Evolutionary conservation across 768 basidiomycete genomes (phyloP).

Genomic region (Kwoniella bestiolae): DNA sequence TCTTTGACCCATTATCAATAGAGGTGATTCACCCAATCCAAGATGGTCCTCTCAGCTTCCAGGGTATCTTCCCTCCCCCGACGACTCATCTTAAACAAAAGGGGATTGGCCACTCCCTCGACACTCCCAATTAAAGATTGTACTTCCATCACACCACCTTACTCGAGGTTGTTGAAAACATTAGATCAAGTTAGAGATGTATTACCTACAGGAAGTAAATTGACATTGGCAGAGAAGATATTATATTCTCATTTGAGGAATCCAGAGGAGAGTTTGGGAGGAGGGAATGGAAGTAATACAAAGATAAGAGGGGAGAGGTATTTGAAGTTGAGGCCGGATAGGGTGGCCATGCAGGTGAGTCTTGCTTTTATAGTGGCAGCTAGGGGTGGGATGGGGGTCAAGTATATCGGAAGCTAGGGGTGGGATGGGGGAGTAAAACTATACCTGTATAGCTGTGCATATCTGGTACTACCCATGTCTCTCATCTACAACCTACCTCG

Average conservation of each 20-base stretch:
- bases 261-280: slow-evolving; percentile 71
- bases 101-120: slow-evolving; percentile 56
- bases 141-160: slow-evolving; percentile 81
- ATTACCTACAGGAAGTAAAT: slow-evolving; percentile 69
- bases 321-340: slow-evolving; percentile 84
- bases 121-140: slow-evolving; percentile 65
- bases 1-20: background rate
- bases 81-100: background rate
- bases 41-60: slow-evolving; percentile 10
- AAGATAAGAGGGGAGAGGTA: slow-evolving; percentile 84
- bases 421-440: background rate
- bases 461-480: no score
- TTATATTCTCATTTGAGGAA: slow-evolving; percentile 88
- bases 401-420: background rate
- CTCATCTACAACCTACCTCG: no score
- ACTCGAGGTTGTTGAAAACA: slow-evolving; percentile 70
- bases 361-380: slow-evolving; percentile 48
- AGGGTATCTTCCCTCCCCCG: slow-evolving; percentile 1
- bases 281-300: slow-evolving; percentile 59
- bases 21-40: background rate
- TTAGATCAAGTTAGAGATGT: slow-evolving; percentile 71
- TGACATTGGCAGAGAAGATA: slow-evolving; percentile 97
- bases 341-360: slow-evolving; percentile 96
- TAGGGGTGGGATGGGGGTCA: no score
- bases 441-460: no score